These are phyloP conservation scores for Thielaviopsis ethacetica DNA, from an alignment of 2,329 filamentous ascomycete species.

Conservation along the genomic window DNA sequence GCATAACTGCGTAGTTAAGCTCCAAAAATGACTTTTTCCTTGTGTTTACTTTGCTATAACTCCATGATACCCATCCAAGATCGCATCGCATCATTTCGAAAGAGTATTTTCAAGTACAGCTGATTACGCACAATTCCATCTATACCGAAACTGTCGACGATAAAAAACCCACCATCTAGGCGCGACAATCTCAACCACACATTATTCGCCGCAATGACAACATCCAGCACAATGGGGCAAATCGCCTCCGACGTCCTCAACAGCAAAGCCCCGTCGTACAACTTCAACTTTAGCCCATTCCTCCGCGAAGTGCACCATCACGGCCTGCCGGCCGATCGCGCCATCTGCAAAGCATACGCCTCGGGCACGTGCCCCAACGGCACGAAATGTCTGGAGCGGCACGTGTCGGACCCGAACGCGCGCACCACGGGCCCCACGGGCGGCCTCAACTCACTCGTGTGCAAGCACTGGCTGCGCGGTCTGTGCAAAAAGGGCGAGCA, in stretches of 20 bases:
- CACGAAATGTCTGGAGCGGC: conserved; percentile 69
- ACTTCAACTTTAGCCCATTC: conserved; percentile 76
- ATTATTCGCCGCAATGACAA: conserved; percentile 11
- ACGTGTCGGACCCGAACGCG: conserved; percentile 33
- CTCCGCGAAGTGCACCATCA: conserved; percentile 71
- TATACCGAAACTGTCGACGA: background rate
- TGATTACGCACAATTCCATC: background rate
- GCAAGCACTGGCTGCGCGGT: conserved; percentile 96
- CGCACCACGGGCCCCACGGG: conserved; percentile 22
- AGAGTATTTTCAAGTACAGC: background rate
- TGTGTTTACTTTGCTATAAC: background rate
- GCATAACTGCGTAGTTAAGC: background rate
- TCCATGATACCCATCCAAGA: background rate
- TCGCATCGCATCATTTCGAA: background rate
- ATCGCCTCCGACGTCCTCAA: conserved; percentile 34
- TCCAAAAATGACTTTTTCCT: background rate
- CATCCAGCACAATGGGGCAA: conserved; percentile 16
- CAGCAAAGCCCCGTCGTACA: conserved; percentile 40
- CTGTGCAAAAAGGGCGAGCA: conserved; percentile 94
- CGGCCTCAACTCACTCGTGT: conserved; percentile 70
- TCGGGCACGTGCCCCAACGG: conserved; percentile 78
- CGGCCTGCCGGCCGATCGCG: conserved; percentile 60
- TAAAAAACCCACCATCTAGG: background rate
- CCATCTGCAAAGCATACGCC: conserved; percentile 72
- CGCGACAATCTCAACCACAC: background rate